Evolutionary conservation across 176 grass and related monocot genomes (phyloP).

Genomic region (Oryza nivara): DNA sequence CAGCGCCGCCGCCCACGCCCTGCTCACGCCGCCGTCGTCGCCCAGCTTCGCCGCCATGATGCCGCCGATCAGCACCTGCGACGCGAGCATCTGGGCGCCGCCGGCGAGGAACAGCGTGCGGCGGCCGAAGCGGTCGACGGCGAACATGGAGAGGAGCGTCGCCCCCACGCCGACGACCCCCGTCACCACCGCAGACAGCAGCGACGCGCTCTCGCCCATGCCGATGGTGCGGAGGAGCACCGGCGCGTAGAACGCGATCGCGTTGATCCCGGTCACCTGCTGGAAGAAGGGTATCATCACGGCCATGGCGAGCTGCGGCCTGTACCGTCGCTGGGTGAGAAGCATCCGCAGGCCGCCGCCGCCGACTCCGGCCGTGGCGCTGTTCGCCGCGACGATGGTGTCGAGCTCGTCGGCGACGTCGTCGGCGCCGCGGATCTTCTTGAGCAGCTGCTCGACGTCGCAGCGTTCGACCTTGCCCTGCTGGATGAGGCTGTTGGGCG

Average conservation of each 20-base stretch:
- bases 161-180: conserved; percentile 31
- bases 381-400: conserved; percentile 47
- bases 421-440: conserved; percentile 51
- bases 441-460: conserved; percentile 35
- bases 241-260: conserved; percentile 76
- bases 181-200: conserved; percentile 51
- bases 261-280: conserved; percentile 67
- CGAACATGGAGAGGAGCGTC: conserved; percentile 35
- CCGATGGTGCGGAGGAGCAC: conserved; percentile 63
- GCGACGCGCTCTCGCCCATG: conserved; percentile 67
- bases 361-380: background rate
- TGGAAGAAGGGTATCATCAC: conserved; percentile 62
- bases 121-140: conserved; percentile 61
- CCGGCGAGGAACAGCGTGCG: conserved; percentile 56
- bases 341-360: background rate
- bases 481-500: conserved; percentile 65
- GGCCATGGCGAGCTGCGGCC: conserved; percentile 57
- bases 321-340: conserved; percentile 38
- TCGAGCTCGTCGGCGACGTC: conserved; percentile 52
- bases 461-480: conserved; percentile 21
- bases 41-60: conserved; percentile 52
- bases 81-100: conserved; percentile 53
- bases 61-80: conserved; percentile 58
- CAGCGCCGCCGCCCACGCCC: conserved; percentile 22
- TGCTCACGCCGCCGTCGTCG: conserved; percentile 38